Evolutionary conservation across 73 alveolate species (phyloP), one percentile per base, ranked within the genome.

Genomic region (Breviolum minutum): DNA sequence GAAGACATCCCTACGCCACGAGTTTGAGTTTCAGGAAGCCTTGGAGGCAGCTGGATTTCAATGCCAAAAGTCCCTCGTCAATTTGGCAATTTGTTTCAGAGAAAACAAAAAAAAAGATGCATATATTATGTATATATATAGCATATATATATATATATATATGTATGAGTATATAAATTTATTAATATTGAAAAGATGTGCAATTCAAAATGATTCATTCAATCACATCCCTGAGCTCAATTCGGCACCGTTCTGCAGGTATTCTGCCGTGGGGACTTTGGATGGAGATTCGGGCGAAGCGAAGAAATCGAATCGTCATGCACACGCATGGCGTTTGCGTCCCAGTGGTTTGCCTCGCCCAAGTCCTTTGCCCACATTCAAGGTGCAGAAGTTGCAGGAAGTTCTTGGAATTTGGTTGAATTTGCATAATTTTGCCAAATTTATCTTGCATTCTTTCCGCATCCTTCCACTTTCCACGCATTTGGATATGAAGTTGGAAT

Each of bases 11-110:
- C 54, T 82, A 73, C 7, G 69, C 40, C 74, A 68, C 12, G 70
- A 62, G 61, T 17, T 13, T 13, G 61, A 54, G 54, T 83, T 83
- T 74, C 92, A 83, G 62, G 62, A 60, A 26, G 92, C 92, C 62
- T 61, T 83, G 22, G 92, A 83, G 61, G 92, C 92, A 61, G 76
- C 92, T 20, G 92, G 92, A 24, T 83, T 83, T 61, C 92, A 61
- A 83, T 61, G 92, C 63, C 73, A 83, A 60, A 83, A 54, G 92
- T 81, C 7, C 17, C 90, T 81, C 24, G 90, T 71, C 12, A 13
- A 0, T 12, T 9, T 13, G 19, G 30, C 11, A 66, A 13, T 14
- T 9, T 77, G 87, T 0, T 30, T 20, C 19, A 13, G n/a, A 29
- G 87, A 6, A 73, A 16, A 9, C 11, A 16, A 24, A 2, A 24